These are phyloP conservation scores for Chloris gayana DNA, from an alignment of 176 grass and related monocot genomes.

Conservation along the genomic window DNA sequence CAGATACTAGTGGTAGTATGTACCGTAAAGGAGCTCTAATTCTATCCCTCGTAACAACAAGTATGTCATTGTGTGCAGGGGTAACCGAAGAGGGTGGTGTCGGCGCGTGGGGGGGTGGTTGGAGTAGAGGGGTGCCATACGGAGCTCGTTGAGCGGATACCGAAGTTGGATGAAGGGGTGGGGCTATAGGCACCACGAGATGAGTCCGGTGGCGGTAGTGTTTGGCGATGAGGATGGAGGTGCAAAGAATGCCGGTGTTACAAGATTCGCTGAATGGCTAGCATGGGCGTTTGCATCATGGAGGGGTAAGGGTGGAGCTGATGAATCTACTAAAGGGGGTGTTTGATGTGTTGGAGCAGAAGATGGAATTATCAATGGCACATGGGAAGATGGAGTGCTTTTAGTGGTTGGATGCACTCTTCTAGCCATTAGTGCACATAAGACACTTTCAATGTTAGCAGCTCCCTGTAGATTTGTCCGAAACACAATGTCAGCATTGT, in stretches of 20 bases:
- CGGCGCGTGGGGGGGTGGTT: slow-evolving; percentile 71
- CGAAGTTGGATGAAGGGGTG: slow-evolving; percentile 36
- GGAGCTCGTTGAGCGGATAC: slow-evolving; percentile 35
- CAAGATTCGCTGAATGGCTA: slow-evolving; percentile 48
- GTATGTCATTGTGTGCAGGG: slow-evolving; percentile 37
- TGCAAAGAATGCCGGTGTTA: slow-evolving; percentile 66
- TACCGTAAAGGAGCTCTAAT: too few species aligned
- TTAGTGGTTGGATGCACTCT: slow-evolving; percentile 29
- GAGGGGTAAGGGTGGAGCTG: slow-evolving; percentile 49
- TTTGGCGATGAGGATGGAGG: slow-evolving; percentile 46
- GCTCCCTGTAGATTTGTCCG: slow-evolving; percentile 42
- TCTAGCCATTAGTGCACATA: slow-evolving; percentile 32
- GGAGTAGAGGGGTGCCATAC: slow-evolving; percentile 63
- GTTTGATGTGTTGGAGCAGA: slow-evolving; percentile 36
- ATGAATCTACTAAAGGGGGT: slow-evolving; percentile 41
- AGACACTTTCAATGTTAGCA: slow-evolving; percentile 45
- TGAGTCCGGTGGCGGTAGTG: slow-evolving; percentile 35
- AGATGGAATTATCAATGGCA: slow-evolving; percentile 36
- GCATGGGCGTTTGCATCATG: slow-evolving; percentile 36
- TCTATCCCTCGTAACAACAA: slow-evolving; percentile 52
- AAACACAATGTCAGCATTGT: slow-evolving; percentile 19
- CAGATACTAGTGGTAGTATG: too few species aligned
- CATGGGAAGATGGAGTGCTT: slow-evolving; percentile 41
- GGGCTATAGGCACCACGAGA: slow-evolving; percentile 42
- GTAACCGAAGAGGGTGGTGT: slow-evolving; percentile 59